These are phyloP conservation scores for Niveomyces coronatus DNA, from an alignment of 2,329 filamentous ascomycete species.

Conservation along the genomic window DNA sequence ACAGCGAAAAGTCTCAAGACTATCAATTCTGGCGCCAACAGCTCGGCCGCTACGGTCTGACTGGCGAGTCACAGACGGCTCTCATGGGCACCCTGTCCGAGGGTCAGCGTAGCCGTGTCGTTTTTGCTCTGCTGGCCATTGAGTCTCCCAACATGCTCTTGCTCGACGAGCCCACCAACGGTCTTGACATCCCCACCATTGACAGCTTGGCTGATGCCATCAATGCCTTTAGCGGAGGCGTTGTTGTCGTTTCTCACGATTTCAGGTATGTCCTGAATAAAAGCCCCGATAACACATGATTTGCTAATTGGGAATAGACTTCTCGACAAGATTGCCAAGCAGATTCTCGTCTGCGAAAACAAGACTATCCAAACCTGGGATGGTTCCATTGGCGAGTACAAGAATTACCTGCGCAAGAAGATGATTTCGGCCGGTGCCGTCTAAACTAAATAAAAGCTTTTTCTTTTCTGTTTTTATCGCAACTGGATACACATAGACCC, in stretches of 20 bases:
- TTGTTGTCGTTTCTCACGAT: constrained; percentile 96
- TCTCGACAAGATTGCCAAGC: constrained; percentile 98
- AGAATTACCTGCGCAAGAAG: constrained; percentile 98
- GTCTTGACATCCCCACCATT: constrained; percentile 96
- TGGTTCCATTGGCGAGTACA: constrained; percentile 86
- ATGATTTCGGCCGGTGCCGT: constrained; percentile 85
- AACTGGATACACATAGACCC: constrained; percentile 7
- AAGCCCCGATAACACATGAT: not conserved
- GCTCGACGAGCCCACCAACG: constrained; percentile 98
- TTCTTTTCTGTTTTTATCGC: not conserved
- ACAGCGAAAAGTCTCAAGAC: constrained; percentile 78
- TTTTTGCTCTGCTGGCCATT: constrained; percentile 92
- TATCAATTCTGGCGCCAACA: constrained; percentile 99
- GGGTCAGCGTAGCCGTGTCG: constrained; percentile 95
- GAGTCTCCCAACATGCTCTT: constrained; percentile 96
- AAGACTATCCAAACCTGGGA: constrained; percentile 87
- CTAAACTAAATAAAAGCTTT: constrained; percentile 36
- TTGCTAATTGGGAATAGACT: constrained; percentile 46
- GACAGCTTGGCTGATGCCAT: constrained; percentile 96
- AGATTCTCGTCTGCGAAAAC: constrained; percentile 99
- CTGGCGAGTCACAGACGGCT: constrained; percentile 87
- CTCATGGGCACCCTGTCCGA: constrained; percentile 97
- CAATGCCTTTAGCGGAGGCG: constrained; percentile 91
- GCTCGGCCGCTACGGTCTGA: constrained; percentile 87
- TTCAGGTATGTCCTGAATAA: constrained; percentile 63